Percentiles rank a stretch among this genome's conserved stretches.
Evolutionary conservation across 2,329 filamentous ascomycete species (phyloP).

Genomic region (Calycina herbarum): DNA sequence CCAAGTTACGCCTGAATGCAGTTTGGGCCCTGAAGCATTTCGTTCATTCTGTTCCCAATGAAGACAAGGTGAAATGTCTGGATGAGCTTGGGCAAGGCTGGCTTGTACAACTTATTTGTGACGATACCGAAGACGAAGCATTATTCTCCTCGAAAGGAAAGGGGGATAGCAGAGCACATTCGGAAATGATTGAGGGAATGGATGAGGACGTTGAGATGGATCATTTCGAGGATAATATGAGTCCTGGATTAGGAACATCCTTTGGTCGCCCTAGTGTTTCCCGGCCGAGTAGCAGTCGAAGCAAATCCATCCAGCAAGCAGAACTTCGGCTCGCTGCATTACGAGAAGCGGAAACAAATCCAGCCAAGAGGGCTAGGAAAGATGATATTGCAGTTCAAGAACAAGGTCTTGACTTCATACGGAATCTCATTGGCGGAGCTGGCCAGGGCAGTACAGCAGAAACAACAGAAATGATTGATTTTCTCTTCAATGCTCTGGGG

Average conservation of each 20-base stretch:
- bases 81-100: constrained; percentile 76
- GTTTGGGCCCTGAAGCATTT: constrained; percentile 95
- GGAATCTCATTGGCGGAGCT: constrained; percentile 76
- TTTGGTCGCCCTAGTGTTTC: constrained; percentile 25
- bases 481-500: constrained; percentile 74
- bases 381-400: constrained; percentile 87
- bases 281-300: constrained; percentile 32
- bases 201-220: constrained; percentile 62
- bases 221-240: constrained; percentile 44
- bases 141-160: constrained; percentile 42
- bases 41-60: constrained; percentile 68
- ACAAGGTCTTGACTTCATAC: constrained; percentile 83
- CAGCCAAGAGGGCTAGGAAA: constrained; percentile 65
- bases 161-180: constrained; percentile 20
- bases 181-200: constrained; percentile 41
- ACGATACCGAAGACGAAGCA: constrained; percentile 57
- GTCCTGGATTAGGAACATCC: constrained; percentile 27
- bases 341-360: constrained; percentile 68
- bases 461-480: constrained; percentile 77
- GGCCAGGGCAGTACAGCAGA: constrained; percentile 51
- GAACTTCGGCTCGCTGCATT: constrained; percentile 52
- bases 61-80: constrained; percentile 74
- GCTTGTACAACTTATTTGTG: constrained; percentile 76
- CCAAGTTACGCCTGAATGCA: constrained; percentile 79
- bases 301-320: constrained; percentile 46